Evolutionary conservation across 768 basidiomycete genomes (phyloP).

Genomic region (Sporobolomyces phaffii): DNA sequence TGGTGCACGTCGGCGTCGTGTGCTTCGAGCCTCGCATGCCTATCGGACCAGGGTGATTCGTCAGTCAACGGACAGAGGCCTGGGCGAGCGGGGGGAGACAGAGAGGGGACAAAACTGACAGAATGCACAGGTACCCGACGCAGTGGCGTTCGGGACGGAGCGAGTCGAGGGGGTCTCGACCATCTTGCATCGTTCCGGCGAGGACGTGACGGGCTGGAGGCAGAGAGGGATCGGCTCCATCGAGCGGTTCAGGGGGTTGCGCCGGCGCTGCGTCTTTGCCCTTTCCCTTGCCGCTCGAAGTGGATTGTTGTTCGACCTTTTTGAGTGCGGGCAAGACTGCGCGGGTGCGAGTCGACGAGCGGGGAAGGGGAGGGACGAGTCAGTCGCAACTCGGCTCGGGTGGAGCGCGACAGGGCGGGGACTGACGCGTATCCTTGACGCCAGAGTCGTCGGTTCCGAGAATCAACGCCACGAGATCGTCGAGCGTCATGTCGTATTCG

Average conservation of each 20-base stretch:
- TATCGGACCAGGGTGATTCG: not conserved
- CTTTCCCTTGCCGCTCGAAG: not conserved
- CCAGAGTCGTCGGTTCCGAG: not conserved
- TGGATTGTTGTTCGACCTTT: conserved; percentile 41
- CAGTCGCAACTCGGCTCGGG: not conserved
- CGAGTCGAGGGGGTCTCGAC: conserved; percentile 62
- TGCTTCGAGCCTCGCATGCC: conserved; percentile 2
- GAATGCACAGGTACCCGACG: conserved; percentile 62
- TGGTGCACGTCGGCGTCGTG: not conserved
- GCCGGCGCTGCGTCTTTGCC: not conserved
- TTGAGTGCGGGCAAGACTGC: conserved; percentile 33
- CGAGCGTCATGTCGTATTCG: conserved; percentile 6
- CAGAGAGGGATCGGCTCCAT: conserved; percentile 48
- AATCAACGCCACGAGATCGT: conserved; percentile 8
- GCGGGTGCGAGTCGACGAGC: not conserved
- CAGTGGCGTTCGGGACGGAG: conserved; percentile 58
- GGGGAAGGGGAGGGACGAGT: not conserved
- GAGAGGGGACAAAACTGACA: conserved; percentile 58
- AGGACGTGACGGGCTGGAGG: conserved; percentile 50
- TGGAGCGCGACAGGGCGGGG: not conserved
- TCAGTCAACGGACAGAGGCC: too few relatives aligned
- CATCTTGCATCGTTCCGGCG: conserved; percentile 49
- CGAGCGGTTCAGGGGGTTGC: conserved; percentile 3
- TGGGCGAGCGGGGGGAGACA: too few relatives aligned
- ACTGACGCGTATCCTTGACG: conserved; percentile 4